Base-by-base conservation (phyloP, 495 filamentous ascomycete genomes). In the Oleoguttula mirabilis region DNA sequence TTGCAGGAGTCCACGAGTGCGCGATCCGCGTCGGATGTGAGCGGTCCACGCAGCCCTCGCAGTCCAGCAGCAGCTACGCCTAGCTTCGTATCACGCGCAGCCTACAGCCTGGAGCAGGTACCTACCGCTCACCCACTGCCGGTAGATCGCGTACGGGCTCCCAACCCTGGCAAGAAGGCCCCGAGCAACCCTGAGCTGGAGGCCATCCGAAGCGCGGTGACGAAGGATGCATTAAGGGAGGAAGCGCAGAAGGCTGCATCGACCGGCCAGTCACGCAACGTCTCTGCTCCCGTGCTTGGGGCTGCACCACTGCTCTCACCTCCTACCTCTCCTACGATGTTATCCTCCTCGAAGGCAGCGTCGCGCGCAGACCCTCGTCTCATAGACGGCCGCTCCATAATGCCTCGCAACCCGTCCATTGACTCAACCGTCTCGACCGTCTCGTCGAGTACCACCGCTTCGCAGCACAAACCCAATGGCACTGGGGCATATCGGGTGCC, bases 401-500 rank as follows among this genome's bases (percentile, higher is more conserved):
- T 49, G 19, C 77, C 81, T 41, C 78, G 88, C 48, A 96, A 80
- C 35, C 85, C 85, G 2, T 98, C 90, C 25, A 95, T 95, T 52
- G 90, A 96, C 56, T 94, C 90, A 6, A 83, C 83, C 4, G 70
- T 87, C 31, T 93, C 86, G 6, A 75, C 79, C n/a, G 46, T 68
- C 69, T 11, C 50, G 12, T 71, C 73, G 8, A 73, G 78, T 35
- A 71, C 76, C 32, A 15, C 32, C 10, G 32, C 10, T 21, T 35
- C 32, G 12, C 32, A 35, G 4, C 75, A 77, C 37, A 47, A 48
- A 27, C 42, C 66, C 58, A 48, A 71, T 68, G 12, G 56, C 6
- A 66, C 69, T 5, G 74, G 78, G 33, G 69, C 75, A 4, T 75
- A 78, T 35, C 84, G 79, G 53, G 66, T 66, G 11, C 72, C 78